A percentile compares a stretch with the other conserved stretches of the same genome.
phyloP scores from a whole-genome alignment of 2,329 filamentous ascomycete genomes.

The Penicillium sp. region DNA sequence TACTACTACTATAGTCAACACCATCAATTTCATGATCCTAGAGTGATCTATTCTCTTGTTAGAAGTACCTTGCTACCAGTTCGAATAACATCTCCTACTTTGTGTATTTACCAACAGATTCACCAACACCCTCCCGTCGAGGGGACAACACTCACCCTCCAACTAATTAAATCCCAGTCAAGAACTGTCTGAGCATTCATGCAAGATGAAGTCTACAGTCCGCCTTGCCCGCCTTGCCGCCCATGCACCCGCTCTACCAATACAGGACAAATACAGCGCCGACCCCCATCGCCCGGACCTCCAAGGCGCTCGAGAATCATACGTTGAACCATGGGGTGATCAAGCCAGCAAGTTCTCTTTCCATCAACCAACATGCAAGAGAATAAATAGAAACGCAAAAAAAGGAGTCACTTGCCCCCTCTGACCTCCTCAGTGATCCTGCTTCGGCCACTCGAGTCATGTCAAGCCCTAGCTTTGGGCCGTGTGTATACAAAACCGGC shows the following conservation, averaged over 20 bases:
- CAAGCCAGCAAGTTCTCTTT: background rate
- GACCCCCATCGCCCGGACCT: background rate
- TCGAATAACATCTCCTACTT: background rate
- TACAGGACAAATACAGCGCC: background rate
- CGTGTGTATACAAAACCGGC: background rate
- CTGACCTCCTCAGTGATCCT: background rate
- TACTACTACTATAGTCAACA: background rate
- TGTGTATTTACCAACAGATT: background rate
- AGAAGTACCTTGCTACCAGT: background rate
- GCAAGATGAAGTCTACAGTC: background rate
- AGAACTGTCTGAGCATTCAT: background rate
- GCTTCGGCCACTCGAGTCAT: background rate
- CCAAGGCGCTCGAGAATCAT: background rate
- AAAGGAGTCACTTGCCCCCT: background rate
- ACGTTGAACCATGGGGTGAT: background rate
- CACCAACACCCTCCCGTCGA: background rate
- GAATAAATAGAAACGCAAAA: background rate
- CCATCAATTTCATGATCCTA: background rate
- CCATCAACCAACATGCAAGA: background rate
- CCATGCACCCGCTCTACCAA: background rate
- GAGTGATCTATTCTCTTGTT: background rate
- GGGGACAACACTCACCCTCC: background rate
- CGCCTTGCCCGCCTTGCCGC: constrained; percentile 5
- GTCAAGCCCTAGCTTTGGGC: background rate
- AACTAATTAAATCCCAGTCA: background rate